Evolutionary conservation across 2,329 filamentous ascomycete genomes (phyloP), one percentile per base, ranked within the genome.

Genomic region (Bipolaris cookei): DNA sequence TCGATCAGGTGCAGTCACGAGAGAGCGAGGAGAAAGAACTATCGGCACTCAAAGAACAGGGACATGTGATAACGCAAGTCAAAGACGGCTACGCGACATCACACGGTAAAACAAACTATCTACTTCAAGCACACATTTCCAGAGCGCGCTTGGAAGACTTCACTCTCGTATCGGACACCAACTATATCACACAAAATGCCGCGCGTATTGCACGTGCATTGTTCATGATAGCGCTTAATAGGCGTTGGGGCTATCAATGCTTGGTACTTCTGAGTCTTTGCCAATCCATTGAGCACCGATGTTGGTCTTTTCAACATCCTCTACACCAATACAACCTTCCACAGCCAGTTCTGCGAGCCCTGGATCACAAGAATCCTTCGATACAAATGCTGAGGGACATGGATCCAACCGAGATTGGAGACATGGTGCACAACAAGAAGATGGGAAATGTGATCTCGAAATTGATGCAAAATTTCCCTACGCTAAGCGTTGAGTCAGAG

Each of bases 141-240:
- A 86, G 90, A 65, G 90, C 88, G 0, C 89, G 90, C 66, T 84
- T 95, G 0, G 94, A 98, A 62, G 95, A 99, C 75, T 99, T 98
- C 77, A 94, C 95, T 0, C 80, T 99, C 10, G 86, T 90, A 1
- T 98, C 96, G 18, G 95, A 99, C 73, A 89, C 91, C 42, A 92
- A 92, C 62, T 99, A 99, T 71, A 91, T 99, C 41, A 92, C 95
- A 1, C 95, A 99, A 73, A 97, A 99, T 74, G 90, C 95, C 10
- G 91, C 92, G 1, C 89, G 95, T 76, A 99, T 99, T 56, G 97
- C 93, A 71, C 85, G 96, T 60, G 92, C 96, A 2, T 79, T 99
- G 14, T 99, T 99, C 77, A 97, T 98, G 92, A 94, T 99, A 68
- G 94, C 95, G 1, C 81, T 99, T 49, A 98, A 98, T 76, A 85